Conservation (phyloP, 768 basidiomycete species). For the Holtermannia corniformis region DNA sequence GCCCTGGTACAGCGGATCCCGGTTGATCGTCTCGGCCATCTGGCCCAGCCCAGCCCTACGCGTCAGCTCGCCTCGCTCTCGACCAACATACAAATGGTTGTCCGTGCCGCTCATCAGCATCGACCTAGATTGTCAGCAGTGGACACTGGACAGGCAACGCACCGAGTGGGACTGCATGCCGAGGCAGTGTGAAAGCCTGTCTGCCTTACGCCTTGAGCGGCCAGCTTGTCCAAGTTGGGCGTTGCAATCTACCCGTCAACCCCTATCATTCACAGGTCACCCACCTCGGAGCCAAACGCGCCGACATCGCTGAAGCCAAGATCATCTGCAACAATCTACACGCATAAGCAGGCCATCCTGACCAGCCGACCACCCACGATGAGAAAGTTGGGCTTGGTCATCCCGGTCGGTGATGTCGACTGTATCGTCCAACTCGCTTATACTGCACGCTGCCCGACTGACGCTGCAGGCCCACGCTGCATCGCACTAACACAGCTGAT, state of each 20-base stretch:
- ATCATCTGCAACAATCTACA: conserved; percentile 5
- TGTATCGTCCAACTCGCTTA: background rate
- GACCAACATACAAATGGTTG: background rate
- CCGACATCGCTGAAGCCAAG: conserved; percentile 7
- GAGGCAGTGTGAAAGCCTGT: conserved; percentile 20
- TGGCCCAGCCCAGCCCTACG: conserved; percentile 20
- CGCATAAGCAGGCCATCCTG: no score
- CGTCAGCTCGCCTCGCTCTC: background rate
- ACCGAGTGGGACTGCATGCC: conserved; percentile 22
- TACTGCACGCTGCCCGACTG: no score
- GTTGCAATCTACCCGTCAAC: conserved; percentile 1
- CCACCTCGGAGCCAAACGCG: conserved; percentile 4
- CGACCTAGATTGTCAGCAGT: no score
- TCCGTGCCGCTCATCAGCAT: conserved; percentile 6
- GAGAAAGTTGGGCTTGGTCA: conserved; percentile 23
- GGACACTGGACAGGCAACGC: background rate
- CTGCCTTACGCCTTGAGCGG: background rate
- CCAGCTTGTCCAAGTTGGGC: conserved; percentile 5
- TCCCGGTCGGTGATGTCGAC: conserved; percentile 1
- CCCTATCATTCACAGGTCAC: no score
- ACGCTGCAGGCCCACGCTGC: no score
- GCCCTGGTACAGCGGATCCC: conserved; percentile 25
- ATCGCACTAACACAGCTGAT: no score
- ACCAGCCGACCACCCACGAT: conserved; percentile 16
- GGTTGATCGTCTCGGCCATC: conserved; percentile 21